A percentile compares a stretch with the other conserved stretches of the same genome.
These are phyloP conservation scores for Suaeda aralocaspica DNA, from an alignment of 148 eudicot genomes.

Conservation along the genomic window DNA sequence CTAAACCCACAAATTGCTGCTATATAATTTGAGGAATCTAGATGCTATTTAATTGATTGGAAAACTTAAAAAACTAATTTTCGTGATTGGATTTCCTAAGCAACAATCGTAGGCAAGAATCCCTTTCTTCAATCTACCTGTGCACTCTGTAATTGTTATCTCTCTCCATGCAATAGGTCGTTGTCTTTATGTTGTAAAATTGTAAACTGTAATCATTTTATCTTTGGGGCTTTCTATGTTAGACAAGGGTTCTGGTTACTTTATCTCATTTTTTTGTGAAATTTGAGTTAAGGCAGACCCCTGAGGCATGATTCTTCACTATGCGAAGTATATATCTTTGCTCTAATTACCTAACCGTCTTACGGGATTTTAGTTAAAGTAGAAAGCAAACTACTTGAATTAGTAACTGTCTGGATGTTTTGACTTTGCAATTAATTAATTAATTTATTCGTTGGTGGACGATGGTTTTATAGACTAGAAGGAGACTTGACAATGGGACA, in stretches of 20 bases:
- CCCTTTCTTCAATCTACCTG: not conserved
- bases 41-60: conserved; percentile 1
- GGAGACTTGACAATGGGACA: conserved; percentile 54
- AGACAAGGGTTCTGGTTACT: not conserved
- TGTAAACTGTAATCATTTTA: not conserved
- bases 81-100: not conserved
- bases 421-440: not conserved
- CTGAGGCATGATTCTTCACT: not conserved
- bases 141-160: not conserved
- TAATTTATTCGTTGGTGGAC: not conserved
- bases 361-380: not conserved
- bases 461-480: conserved; percentile 52
- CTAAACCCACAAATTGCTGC: not conserved
- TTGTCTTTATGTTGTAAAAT: not conserved
- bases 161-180: not conserved
- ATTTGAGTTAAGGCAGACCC: not conserved
- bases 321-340: not conserved
- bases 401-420: not conserved
- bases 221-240: not conserved
- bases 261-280: not conserved
- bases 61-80: not conserved
- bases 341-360: not conserved
- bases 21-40: not conserved
- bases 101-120: not conserved
- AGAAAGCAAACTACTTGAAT: not conserved